Percentiles rank a stretch among this genome's conserved stretches.
phyloP scores from a whole-genome alignment of 202 grass and related monocot genomes.

The Cymbopogon flexuosus region DNA sequence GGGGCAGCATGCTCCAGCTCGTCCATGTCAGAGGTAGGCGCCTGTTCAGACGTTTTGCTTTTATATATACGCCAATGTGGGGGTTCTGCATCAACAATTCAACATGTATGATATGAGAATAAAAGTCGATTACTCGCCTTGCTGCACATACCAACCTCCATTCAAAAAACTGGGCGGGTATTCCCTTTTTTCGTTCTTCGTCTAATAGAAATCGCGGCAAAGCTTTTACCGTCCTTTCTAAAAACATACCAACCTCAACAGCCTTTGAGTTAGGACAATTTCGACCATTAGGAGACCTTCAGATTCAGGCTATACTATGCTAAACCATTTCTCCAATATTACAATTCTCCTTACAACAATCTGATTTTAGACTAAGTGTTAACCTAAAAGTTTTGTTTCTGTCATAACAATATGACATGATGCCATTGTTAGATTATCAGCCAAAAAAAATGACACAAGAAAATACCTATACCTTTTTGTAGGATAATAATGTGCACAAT shows the following conservation, averaged over 20 bases:
- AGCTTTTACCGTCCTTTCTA: no score
- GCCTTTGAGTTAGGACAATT: background rate
- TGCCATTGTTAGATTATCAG: background rate
- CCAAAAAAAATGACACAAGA: background rate
- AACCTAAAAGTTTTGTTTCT: background rate
- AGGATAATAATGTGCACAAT: background rate
- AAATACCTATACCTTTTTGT: background rate
- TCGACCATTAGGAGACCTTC: background rate
- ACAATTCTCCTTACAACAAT: background rate
- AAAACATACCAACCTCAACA: background rate
- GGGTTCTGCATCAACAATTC: background rate
- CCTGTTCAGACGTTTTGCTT: background rate
- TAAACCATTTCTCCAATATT: background rate
- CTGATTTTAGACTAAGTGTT: background rate
- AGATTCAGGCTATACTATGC: background rate
- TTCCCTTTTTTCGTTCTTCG: no score
- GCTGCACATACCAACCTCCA: no score
- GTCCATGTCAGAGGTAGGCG: slow-evolving; percentile 71
- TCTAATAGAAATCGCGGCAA: no score
- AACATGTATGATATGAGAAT: background rate
- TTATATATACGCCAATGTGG: background rate
- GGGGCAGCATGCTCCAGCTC: slow-evolving; percentile 45
- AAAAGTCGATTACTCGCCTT: background rate
- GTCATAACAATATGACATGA: background rate
- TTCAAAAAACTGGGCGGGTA: no score